Conservation (phyloP, 2,329 filamentous ascomycete species). For the Elsinoe fawcettii region DNA sequence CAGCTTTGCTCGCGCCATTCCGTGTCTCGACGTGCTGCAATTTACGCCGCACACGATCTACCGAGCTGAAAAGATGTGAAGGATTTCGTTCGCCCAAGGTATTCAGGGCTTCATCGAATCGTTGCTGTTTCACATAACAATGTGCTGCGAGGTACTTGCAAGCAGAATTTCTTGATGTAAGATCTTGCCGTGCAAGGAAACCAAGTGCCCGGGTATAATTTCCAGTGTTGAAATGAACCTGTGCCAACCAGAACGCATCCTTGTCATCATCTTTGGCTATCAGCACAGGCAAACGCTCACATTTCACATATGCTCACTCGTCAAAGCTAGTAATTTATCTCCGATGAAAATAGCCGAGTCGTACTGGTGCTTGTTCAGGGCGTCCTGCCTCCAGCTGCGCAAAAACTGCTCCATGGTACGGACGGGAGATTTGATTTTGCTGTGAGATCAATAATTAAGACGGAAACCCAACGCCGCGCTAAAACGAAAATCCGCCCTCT, state of each 20-base stretch:
- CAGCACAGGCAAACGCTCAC: not conserved
- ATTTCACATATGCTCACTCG: conserved; percentile 53
- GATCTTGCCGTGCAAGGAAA: conserved; percentile 74
- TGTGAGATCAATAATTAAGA: not conserved
- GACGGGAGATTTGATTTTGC: no score
- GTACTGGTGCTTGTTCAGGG: conserved; percentile 90
- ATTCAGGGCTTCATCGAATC: conserved; percentile 78
- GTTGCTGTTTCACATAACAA: conserved; percentile 85
- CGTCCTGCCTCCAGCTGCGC: conserved; percentile 90
- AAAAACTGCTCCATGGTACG: conserved; percentile 78
- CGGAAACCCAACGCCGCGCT: not conserved
- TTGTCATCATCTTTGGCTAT: conserved; percentile 66
- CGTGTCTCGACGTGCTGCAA: conserved; percentile 55
- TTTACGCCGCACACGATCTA: conserved; percentile 60
- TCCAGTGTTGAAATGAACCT: conserved; percentile 90
- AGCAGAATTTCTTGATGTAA: conserved; percentile 71
- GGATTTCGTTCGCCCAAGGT: conserved; percentile 90
- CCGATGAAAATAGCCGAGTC: conserved; percentile 95
- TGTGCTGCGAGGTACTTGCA: conserved; percentile 90
- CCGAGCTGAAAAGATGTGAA: conserved; percentile 70
- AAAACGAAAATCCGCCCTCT: not conserved
- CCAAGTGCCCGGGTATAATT: conserved; percentile 89
- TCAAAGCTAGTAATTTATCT: conserved; percentile 91
- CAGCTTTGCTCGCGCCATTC: conserved; percentile 42
- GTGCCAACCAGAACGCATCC: conserved; percentile 96